Evolutionary conservation across 805 yeast genomes (phyloP), one percentile per base, ranked within the genome.

Genomic region (Teunomyces panamensis): DNA sequence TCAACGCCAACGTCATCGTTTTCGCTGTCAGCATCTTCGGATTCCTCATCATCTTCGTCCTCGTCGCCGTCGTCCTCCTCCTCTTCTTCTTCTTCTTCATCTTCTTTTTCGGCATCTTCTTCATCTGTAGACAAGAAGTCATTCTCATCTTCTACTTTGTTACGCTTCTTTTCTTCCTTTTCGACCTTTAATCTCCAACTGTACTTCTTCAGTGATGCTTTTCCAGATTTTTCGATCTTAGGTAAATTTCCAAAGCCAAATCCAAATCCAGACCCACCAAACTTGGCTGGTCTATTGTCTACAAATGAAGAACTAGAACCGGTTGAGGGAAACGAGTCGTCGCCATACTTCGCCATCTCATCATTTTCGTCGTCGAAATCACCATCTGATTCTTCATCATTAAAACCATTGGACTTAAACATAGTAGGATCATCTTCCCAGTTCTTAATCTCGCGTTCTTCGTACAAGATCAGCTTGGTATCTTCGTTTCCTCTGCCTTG

Each of bases 401-500:
- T 20, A 4, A 20, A 26, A 24, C 14, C 41, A 8, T 37, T 37
- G 24, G 16, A 8, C 9, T 37, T 24, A 14, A 37, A 37, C 41
- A 37, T 24, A 16, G 41, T 30, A 5, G 30, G 20, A 11, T 46
- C 50, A 26, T 61, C 71, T 1, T 52, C 52, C 90, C 90, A 86
- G 27, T 79, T 84, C 56, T 76, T 79, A 2, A 81, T 78, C 33
- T 75, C 79, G 51, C 85, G 74, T 57, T 84, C 83, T 62, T 88
- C 95, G 59, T 86, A 88, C 27, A 88, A 64, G 16, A 88, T 73
- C 17, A 78, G 84, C 42, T 69, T 74, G 0, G 89, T 84, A 30
- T 68, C 64, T 1, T 83, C 89, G 60, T 78, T 80, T 1, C 79
- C 85, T 49, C 85, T 72, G 1, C 96, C 96, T 58, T 81, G 83